These are phyloP conservation scores for Parathielavia appendiculata DNA, from an alignment of 495 filamentous ascomycete species.

Conservation along the genomic window DNA sequence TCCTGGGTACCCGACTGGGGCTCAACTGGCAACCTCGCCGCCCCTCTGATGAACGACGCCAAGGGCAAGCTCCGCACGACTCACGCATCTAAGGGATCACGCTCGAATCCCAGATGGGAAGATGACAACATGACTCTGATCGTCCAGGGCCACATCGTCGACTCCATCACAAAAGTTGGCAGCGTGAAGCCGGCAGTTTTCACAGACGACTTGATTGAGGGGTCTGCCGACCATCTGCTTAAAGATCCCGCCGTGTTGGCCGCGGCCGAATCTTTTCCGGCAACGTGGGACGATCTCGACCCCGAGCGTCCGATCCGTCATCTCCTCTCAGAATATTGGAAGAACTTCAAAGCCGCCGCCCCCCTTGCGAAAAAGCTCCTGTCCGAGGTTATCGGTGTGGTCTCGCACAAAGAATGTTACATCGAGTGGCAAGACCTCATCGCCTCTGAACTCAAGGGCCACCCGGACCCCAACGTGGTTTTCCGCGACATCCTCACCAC, in stretches of 20 bases:
- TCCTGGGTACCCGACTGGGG: neutral
- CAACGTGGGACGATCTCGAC: neutral
- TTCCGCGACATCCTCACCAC: neutral
- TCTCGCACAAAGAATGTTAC: neutral
- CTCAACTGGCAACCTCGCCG: neutral
- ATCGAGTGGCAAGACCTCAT: neutral
- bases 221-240: neutral
- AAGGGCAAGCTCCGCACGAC: neutral
- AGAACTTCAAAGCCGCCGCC: neutral
- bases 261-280: neutral
- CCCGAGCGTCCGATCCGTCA: neutral
- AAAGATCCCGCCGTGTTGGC: neutral
- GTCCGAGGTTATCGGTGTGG: neutral
- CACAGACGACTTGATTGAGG: neutral
- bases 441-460: neutral
- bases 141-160: neutral
- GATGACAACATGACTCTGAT: neutral
- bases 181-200: neutral
- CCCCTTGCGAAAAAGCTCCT: neutral
- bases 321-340: neutral
- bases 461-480: neutral
- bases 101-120: neutral
- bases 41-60: neutral
- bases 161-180: neutral
- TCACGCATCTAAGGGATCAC: neutral